Evolutionary conservation across 2,329 filamentous ascomycete genomes (phyloP).

Genomic region (Neonectria ditissima): DNA sequence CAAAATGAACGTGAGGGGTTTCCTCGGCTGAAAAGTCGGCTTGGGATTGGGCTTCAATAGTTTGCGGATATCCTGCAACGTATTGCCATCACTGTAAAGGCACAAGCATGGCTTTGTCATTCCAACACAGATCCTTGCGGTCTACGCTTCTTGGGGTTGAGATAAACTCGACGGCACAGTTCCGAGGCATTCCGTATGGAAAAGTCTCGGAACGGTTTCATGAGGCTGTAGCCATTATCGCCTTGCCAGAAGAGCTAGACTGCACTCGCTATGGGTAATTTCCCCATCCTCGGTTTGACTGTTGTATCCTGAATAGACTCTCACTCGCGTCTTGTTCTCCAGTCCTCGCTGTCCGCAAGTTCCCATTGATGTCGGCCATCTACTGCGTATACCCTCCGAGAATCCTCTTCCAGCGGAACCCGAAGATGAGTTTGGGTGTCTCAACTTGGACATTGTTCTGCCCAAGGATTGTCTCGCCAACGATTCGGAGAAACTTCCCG

Average conservation of each 20-base stretch:
- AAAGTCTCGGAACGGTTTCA: constrained; percentile 18
- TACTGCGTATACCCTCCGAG: constrained; percentile 56
- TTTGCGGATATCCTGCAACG: no score
- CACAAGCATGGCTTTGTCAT: background rate
- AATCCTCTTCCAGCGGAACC: constrained; percentile 40
- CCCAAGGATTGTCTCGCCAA: constrained; percentile 40
- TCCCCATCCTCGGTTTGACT: background rate
- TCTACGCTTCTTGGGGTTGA: constrained; percentile 4
- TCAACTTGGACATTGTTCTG: constrained; percentile 56
- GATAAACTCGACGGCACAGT: constrained; percentile 4
- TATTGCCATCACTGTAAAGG: no score
- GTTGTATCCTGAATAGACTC: background rate
- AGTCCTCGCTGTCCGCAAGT: constrained; percentile 58
- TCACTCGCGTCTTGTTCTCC: no score
- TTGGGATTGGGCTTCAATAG: no score
- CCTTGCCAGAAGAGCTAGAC: background rate
- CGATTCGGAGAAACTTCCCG: constrained; percentile 46
- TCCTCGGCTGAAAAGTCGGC: background rate
- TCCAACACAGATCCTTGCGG: background rate
- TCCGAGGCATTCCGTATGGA: constrained; percentile 26
- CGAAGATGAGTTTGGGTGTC: constrained; percentile 57
- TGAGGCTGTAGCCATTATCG: background rate
- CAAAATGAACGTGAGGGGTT: background rate
- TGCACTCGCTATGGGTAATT: constrained; percentile 21
- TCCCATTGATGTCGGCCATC: constrained; percentile 54